Conservation (phyloP, 176 grass and related monocot species). For the Cenchrus fungigraminus region DNA sequence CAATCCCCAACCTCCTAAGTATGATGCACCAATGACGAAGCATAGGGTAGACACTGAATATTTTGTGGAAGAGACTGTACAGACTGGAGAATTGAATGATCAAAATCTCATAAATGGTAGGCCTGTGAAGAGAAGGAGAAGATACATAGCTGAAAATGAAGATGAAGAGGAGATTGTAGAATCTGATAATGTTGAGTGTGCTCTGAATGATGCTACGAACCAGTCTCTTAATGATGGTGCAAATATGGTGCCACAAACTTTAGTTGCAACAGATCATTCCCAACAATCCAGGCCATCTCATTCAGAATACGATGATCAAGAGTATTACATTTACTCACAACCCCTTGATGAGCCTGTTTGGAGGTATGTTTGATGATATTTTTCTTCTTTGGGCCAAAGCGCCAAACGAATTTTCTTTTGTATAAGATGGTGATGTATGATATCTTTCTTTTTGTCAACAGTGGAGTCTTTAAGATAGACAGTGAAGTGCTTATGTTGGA, state of each 20-base stretch:
- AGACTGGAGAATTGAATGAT: constrained; percentile 15
- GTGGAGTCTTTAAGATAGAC: constrained; percentile 66
- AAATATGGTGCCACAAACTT: constrained; percentile 19
- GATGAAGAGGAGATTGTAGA: constrained; percentile 30
- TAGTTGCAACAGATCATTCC: background rate
- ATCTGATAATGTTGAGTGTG: background rate
- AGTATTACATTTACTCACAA: constrained; percentile 19
- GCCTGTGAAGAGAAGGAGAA: constrained; percentile 35
- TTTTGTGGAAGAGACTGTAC: constrained; percentile 22
- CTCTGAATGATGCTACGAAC: constrained; percentile 12
- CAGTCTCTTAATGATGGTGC: background rate
- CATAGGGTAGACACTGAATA: background rate
- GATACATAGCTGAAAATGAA: constrained; percentile 26
- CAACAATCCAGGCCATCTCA: background rate
- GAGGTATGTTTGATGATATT: constrained; percentile 38
- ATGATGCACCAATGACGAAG: constrained; percentile 27
- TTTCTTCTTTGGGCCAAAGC: background rate
- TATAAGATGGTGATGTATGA: constrained; percentile 30
- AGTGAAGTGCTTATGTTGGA: constrained; percentile 36
- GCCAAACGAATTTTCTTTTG: constrained; percentile 10
- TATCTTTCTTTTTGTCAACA: constrained; percentile 43
- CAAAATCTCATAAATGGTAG: constrained; percentile 3
- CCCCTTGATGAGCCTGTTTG: constrained; percentile 49
- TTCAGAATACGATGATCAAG: constrained; percentile 17
- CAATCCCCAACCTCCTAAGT: constrained; percentile 15